Conservation (phyloP, 257 asterid species). For the Forsythia viridissima region DNA sequence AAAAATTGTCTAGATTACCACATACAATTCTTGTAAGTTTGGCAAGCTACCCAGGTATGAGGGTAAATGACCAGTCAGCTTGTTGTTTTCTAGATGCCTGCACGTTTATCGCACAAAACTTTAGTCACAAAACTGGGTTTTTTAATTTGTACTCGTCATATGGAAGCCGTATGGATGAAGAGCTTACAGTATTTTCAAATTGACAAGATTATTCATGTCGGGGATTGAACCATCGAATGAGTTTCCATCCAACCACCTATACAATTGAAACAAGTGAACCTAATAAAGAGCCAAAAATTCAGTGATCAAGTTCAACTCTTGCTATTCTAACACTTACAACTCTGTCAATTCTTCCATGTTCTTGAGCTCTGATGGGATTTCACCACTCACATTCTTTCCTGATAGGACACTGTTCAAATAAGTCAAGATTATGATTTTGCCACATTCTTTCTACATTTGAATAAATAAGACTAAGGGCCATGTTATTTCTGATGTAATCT, state of each 20-base stretch:
- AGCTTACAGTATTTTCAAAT: constrained; percentile 76
- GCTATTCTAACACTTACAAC: constrained; percentile 55
- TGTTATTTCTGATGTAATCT: background rate
- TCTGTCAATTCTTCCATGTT: constrained; percentile 82
- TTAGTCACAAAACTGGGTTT: constrained; percentile 3
- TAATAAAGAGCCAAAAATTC: background rate
- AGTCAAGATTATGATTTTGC: constrained; percentile 11
- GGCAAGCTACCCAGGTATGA: constrained; percentile 73
- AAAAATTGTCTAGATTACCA: constrained; percentile 19
- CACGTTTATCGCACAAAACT: constrained; percentile 20
- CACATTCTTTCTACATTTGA: background rate
- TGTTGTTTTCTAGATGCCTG: constrained; percentile 95
- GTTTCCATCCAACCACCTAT: constrained; percentile 90
- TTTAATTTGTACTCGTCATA: background rate
- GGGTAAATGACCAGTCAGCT: constrained; percentile 70
- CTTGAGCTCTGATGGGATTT: constrained; percentile 65
- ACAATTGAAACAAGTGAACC: constrained; percentile 15
- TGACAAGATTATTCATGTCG: constrained; percentile 73
- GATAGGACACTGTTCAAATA: constrained; percentile 66
- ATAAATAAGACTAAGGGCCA: background rate
- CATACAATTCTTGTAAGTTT: constrained; percentile 72
- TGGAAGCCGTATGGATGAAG: background rate
- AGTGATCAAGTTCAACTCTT: constrained; percentile 1
- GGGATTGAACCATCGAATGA: constrained; percentile 68
- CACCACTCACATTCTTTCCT: constrained; percentile 68